Percentiles rank a stretch among this genome's conserved stretches.
Evolutionary conservation across 495 filamentous ascomycete genomes (phyloP).

Genomic region (Penicillium paradoxum): DNA sequence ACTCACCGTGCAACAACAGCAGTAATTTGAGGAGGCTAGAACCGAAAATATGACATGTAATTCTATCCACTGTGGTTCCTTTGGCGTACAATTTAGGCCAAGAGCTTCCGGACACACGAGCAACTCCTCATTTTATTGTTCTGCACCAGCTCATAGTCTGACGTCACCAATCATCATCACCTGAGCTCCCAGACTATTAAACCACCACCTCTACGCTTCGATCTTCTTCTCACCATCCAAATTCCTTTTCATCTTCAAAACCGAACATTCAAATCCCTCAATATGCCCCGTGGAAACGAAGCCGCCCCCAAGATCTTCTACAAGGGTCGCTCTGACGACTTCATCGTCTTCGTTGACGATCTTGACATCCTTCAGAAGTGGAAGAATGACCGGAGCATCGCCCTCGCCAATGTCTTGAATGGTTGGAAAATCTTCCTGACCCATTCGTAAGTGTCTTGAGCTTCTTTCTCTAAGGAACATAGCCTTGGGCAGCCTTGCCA

Average conservation of each 20-base stretch:
- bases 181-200: slow-evolving; percentile 6
- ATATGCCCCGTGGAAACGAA: slow-evolving; percentile 76
- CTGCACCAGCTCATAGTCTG: slow-evolving; percentile 12
- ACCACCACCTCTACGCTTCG: slow-evolving; percentile 9
- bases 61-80: background rate
- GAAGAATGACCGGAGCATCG: slow-evolving; percentile 72
- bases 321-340: slow-evolving; percentile 85
- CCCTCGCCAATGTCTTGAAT: slow-evolving; percentile 78
- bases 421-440: slow-evolving; percentile 88
- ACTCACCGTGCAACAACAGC: background rate
- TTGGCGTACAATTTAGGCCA: background rate
- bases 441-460: slow-evolving; percentile 64
- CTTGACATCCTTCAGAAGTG: slow-evolving; percentile 67
- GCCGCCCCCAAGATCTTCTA: slow-evolving; percentile 76
- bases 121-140: background rate
- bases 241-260: slow-evolving; percentile 6
- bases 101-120: background rate
- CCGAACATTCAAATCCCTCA: slow-evolving; percentile 18
- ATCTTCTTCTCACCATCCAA: slow-evolving; percentile 4
- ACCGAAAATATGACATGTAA: background rate
- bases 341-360: slow-evolving; percentile 84
- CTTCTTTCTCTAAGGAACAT: background rate
- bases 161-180: slow-evolving; percentile 31
- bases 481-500: background rate
- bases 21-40: background rate